Evolutionary conservation across 257 asterid genomes (phyloP), one percentile per base, ranked within the genome.

Genomic region (Lavandula angustifolia): DNA sequence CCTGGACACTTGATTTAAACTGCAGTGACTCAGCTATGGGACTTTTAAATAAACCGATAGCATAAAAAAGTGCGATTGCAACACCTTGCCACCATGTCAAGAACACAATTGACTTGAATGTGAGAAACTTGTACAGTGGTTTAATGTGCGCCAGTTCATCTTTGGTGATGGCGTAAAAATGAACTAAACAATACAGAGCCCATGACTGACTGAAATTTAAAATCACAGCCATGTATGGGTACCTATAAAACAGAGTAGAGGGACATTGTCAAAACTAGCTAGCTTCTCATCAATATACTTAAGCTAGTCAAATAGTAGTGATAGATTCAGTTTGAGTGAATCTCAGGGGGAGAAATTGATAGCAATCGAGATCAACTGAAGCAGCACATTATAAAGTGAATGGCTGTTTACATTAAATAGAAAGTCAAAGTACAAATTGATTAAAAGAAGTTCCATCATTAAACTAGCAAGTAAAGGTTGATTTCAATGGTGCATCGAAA

Each of bases 41-140:
- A 69, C 97, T 90, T 86, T 79, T 71, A 51, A 94, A 57, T 67
- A 94, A 81, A 75, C 95, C 97, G 69, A 87, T 57, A 54, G 92
- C 78, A 76, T 82, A 85, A 57, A 90, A 76, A 71, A 90, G 85
- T 76, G 96, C 95, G 75, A 94, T 94, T 29, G 92, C 87, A 71
- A 94, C 80, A 73, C 99, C 99, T 87, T 94, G 99, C 99, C 99
- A 94, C 99, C 99, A 94, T 62, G 99, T 94, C 70, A 94, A 80
- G 82, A 94, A 94, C 74, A 94, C 99, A 50, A 94, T 94, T 43
- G 99, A 94, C 87, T 94, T 94, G 78, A 94, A 94, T 7, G 94
- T 90, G 84, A 90, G 71, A 75, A 94, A 94, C 80, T 94, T 94
- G 85, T 85, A 85, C 66, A 94, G 75, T 33, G 99, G 99, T 72